Conservation (phyloP, 2,329 filamentous ascomycete species). For the Monascus ruber region DNA sequence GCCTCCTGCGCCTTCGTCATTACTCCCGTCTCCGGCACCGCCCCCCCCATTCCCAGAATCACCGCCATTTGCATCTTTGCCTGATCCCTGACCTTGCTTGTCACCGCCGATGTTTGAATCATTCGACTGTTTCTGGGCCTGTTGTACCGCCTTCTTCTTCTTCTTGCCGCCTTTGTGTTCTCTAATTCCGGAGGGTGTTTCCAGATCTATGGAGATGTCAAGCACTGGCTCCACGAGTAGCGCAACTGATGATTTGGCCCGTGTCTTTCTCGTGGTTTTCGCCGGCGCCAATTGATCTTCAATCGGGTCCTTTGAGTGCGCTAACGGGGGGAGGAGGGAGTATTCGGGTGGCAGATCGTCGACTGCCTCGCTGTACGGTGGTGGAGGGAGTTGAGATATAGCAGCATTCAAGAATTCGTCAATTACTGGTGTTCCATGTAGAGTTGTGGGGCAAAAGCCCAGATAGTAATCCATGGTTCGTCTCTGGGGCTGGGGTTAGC, state of each 20-base stretch:
- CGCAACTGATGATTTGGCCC: conserved; percentile 1
- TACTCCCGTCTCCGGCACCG: conserved; percentile 21
- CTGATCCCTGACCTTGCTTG: conserved; percentile 1
- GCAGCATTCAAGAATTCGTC: too few species aligned
- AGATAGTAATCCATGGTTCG: too few species aligned
- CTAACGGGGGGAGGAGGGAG: conserved; percentile 14
- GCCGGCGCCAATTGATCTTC: conserved; percentile 3
- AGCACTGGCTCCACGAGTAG: conserved; percentile 3
- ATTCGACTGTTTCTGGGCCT: conserved; percentile 4
- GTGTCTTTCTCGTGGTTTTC: conserved; percentile 2
- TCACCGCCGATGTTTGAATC: conserved; percentile 11
- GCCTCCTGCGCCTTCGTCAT: conserved; percentile 21
- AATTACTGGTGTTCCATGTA: too few species aligned
- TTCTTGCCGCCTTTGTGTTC: conserved; percentile 23
- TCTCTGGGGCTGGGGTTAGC: too few species aligned
- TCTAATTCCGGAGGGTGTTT: conserved; percentile 13
- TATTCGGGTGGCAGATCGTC: conserved; percentile 25
- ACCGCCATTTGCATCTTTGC: conserved; percentile 3
- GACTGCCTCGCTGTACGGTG: conserved; percentile 22
- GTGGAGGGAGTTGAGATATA: conserved; percentile 9
- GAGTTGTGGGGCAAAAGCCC: too few species aligned
- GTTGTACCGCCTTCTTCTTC: conserved; percentile 10
- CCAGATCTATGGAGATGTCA: conserved; percentile 15
- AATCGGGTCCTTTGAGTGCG: conserved; percentile 10
- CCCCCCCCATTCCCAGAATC: conserved; percentile 29